Percentiles rank a stretch among this genome's conserved stretches.
These are phyloP conservation scores for Aristolochia californica DNA, from an alignment of 164 flowering plant genomes.

Conservation along the genomic window DNA sequence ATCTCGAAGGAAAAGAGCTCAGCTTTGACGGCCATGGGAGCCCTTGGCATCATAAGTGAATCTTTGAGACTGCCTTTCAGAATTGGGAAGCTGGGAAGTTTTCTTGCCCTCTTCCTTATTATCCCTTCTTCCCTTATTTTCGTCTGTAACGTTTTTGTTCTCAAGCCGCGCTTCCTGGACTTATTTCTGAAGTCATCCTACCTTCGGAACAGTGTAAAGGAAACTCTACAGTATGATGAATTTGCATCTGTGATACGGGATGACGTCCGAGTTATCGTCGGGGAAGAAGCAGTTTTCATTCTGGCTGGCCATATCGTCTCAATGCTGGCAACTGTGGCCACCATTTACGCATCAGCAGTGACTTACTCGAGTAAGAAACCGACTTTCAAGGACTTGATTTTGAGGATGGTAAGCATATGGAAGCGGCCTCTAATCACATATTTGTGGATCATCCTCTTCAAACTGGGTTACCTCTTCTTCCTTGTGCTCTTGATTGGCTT, in stretches of 20 bases:
- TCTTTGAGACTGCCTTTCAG: conserved; percentile 1
- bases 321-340: conserved; percentile 5
- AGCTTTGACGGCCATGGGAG: background rate
- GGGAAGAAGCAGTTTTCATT: conserved; percentile 7
- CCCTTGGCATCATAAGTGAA: background rate
- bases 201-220: background rate
- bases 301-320: conserved; percentile 3
- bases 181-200: background rate
- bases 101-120: background rate
- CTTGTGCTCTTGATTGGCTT: background rate
- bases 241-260: background rate
- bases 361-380: background rate
- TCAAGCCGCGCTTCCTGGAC: background rate
- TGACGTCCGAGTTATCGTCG: conserved; percentile 1
- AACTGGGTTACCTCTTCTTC: background rate
- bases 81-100: background rate
- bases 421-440: conserved; percentile 15
- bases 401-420: conserved; percentile 8
- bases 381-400: conserved; percentile 3
- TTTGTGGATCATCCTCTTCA: conserved; percentile 2
- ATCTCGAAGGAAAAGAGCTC: no score
- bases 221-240: background rate
- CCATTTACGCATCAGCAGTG: conserved; percentile 4
- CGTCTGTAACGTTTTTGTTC: background rate
- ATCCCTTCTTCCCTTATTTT: conserved; percentile 2